phyloP scores from a whole-genome alignment of 106 monocot species.

The Agapanthus africanus region DNA sequence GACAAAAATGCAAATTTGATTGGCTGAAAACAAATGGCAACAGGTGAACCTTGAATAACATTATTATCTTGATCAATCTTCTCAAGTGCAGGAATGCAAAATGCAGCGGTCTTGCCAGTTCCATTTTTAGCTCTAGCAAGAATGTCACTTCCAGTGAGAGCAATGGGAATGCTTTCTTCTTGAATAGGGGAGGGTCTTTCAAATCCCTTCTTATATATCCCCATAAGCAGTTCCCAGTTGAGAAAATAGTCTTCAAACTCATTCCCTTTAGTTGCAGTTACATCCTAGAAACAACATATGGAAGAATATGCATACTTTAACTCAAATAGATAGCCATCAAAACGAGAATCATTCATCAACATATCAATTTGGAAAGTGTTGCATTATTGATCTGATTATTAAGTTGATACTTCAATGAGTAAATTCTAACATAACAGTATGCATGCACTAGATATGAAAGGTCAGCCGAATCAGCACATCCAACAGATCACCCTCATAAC shows the following conservation, averaged over 20 bases:
- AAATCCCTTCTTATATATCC: slow-evolving; percentile 90
- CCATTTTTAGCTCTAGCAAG: slow-evolving; percentile 98
- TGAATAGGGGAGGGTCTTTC: slow-evolving; percentile 95
- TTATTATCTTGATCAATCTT: slow-evolving; percentile 84
- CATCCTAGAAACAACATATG: slow-evolving; percentile 50
- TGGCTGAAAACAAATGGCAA: not conserved
- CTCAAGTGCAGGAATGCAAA: slow-evolving; percentile 87
- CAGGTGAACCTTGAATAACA: slow-evolving; percentile 69
- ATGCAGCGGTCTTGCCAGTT: slow-evolving; percentile 92
- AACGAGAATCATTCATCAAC: not conserved
- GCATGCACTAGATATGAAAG: too few species aligned
- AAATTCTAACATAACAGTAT: too few species aligned
- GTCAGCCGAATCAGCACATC: too few species aligned
- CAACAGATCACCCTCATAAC: too few species aligned
- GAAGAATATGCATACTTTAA: not conserved
- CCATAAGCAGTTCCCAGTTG: slow-evolving; percentile 90
- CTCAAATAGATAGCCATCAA: not conserved
- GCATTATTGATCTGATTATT: too few species aligned
- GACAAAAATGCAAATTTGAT: not conserved
- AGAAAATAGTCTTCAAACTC: slow-evolving; percentile 97
- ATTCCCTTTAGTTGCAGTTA: slow-evolving; percentile 94
- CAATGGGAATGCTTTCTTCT: slow-evolving; percentile 93
- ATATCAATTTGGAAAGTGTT: too few species aligned
- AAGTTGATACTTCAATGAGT: too few species aligned
- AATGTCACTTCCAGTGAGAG: slow-evolving; percentile 80